Evolutionary conservation across 257 asterid genomes (phyloP).

Genomic region (Scutellaria galericulata): DNA sequence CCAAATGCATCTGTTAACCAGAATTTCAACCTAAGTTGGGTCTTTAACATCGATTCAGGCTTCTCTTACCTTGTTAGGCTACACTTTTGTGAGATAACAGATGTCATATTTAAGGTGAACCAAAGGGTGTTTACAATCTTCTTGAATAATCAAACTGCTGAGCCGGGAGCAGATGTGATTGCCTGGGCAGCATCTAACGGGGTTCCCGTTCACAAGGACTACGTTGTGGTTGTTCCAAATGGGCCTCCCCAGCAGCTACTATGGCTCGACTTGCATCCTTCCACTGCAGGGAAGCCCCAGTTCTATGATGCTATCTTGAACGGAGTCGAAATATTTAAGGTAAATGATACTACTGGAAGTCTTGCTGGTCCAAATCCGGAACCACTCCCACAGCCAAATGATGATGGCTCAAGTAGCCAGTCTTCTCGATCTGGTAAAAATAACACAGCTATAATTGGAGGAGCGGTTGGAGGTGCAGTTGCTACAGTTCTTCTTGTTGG

Average conservation of each 20-base stretch:
- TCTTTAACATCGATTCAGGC: conserved; percentile 49
- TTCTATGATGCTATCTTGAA: conserved; percentile 78
- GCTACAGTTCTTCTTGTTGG: conserved; percentile 67
- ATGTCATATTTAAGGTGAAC: conserved; percentile 36
- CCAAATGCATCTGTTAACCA: conserved; percentile 48
- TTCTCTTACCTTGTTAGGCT: conserved; percentile 63
- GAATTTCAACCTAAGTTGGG: conserved; percentile 56
- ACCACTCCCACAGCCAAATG: conserved; percentile 53
- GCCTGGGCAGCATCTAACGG: conserved; percentile 56
- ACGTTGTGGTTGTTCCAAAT: conserved; percentile 54
- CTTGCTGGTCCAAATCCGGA: conserved; percentile 88
- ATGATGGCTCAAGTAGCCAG: conserved; percentile 33
- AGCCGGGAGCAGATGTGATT: conserved; percentile 51
- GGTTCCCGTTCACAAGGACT: conserved; percentile 64
- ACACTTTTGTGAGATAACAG: conserved; percentile 62
- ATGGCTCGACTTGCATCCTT: conserved; percentile 78
- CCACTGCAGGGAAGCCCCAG: conserved; percentile 37
- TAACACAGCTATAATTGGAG: conserved; percentile 60
- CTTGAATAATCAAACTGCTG: conserved; percentile 58
- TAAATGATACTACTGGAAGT: conserved; percentile 58
- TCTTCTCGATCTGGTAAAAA: conserved; percentile 45
- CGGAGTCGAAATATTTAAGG: conserved; percentile 81
- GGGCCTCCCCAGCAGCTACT: conserved; percentile 69
- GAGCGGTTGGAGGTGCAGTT: conserved; percentile 82
- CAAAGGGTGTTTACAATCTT: conserved; percentile 55